Base-by-base conservation (phyloP, 768 basidiomycete genomes). In the Rossbeevera mucosa region DNA sequence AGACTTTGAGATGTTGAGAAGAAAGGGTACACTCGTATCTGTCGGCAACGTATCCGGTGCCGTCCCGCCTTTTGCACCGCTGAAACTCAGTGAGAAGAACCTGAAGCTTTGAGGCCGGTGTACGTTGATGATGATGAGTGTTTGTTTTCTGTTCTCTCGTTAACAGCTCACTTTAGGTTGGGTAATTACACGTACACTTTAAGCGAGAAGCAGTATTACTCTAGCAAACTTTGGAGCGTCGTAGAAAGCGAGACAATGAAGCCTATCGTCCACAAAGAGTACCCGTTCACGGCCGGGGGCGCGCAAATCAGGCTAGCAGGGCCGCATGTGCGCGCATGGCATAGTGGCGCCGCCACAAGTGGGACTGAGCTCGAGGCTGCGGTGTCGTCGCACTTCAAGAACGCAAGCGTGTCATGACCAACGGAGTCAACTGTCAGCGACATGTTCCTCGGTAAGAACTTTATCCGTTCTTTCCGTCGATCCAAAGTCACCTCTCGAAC, bases 31-130 rank as follows among this genome's bases (percentile, higher is more conserved):
- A 0, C 78, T 96, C 30, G 89, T 96, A 13, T 86, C 84, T 7
- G 81, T 93, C 48, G 96, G 96, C 0, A 98, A 97, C 60, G 91
- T 95, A 0, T 95, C 92, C 7, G 94, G 94, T 2, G 70, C 85
- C 7, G 87, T 91, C 2, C 80, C 81, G 28, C 86, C 90, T 0
- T 84, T 96, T 65, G 71, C 85, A 3, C 79, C 88, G 0, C 71
- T 89, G 45, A 86, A 80, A 60, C 81, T 98, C 11, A 72, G 76
- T 0, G 78, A 83, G 54, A 98, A 94, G 75, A 94, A 95, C 59
- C 64, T 95, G 58, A 89, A 84, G 59, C 72, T 91, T 9, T 82
- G 43, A 82, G 89, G 29, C 90, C 91, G n/a, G 80, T 76, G 89
- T 91, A 61, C 53, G 82, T 38, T 16, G 14, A 29, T 8, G 31